phyloP scores from a whole-genome alignment of 2,329 filamentous ascomycete species.

The Cephalotrichum gorgonifer region DNA sequence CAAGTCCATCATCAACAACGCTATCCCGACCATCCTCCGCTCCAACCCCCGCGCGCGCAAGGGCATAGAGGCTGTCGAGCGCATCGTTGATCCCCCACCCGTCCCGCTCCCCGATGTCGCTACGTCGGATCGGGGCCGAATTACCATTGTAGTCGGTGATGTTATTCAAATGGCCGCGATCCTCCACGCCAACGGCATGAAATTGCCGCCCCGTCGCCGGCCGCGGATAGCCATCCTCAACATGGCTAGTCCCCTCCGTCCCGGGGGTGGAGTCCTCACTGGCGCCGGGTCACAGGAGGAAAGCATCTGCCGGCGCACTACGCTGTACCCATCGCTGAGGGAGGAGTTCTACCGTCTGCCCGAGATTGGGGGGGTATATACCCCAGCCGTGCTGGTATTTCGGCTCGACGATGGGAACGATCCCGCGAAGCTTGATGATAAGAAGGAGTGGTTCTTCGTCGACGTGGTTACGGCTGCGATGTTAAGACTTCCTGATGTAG shows the following conservation, averaged over 20 bases:
- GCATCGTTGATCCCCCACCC: conserved; percentile 25
- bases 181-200: conserved; percentile 13
- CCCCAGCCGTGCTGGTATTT: conserved; percentile 50
- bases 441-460: conserved; percentile 44
- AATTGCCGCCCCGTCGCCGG: neutral
- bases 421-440: conserved; percentile 23
- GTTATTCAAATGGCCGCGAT: conserved; percentile 40
- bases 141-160: conserved; percentile 38
- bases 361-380: conserved; percentile 44
- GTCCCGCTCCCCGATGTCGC: neutral
- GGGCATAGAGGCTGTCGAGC: conserved; percentile 40
- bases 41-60: conserved; percentile 43
- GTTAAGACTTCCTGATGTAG: conserved; percentile 44
- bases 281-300: conserved; percentile 53
- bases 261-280: conserved; percentile 50
- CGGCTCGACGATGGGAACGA: conserved; percentile 22
- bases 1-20: conserved; percentile 46
- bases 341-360: conserved; percentile 51
- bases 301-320: conserved; percentile 49
- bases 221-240: conserved; percentile 43
- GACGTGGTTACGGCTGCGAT: conserved; percentile 49
- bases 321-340: conserved; percentile 45
- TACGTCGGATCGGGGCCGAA: conserved; percentile 14
- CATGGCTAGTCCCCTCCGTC: conserved; percentile 52
- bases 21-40: conserved; percentile 44